Conservation (phyloP, 148 eudicot genomes). For the Heliamphora exappendiculata region DNA sequence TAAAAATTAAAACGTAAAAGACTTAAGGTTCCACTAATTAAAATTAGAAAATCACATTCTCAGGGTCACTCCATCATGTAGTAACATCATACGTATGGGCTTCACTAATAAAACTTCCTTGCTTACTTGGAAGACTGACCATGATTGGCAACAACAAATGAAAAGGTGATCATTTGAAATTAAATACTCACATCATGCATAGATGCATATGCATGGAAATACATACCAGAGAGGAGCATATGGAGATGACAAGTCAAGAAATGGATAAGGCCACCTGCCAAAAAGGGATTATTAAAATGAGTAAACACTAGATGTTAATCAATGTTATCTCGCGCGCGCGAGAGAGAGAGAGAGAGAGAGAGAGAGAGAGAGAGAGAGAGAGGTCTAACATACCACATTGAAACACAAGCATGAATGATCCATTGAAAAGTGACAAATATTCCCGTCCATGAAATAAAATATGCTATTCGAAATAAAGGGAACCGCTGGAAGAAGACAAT, state of each 20-base stretch:
- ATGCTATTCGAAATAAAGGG: constrained; percentile 71
- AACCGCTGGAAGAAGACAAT: constrained; percentile 43
- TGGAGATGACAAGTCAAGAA: constrained; percentile 71
- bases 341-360: neutral
- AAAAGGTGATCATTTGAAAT: neutral
- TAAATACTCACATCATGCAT: constrained; percentile 9
- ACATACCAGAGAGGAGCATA: constrained; percentile 77
- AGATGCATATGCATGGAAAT: constrained; percentile 11
- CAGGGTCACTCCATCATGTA: neutral
- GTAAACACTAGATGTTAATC: neutral
- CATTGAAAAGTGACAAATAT: constrained; percentile 70
- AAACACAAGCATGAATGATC: constrained; percentile 65
- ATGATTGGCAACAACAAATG: neutral
- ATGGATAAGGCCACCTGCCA: constrained; percentile 87
- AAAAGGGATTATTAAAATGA: neutral
- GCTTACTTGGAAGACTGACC: neutral
- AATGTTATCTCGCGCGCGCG: neutral
- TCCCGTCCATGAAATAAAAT: constrained; percentile 63
- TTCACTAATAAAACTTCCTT: neutral
- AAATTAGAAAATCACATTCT: neutral
- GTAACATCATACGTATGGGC: neutral
- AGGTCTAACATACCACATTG: constrained; percentile 36
- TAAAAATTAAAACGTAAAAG: neutral
- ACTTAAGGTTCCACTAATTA: neutral
- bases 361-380: neutral